phyloP scores from a whole-genome alignment of 139 green algal species.

The Trebouxia sp. region DNA sequence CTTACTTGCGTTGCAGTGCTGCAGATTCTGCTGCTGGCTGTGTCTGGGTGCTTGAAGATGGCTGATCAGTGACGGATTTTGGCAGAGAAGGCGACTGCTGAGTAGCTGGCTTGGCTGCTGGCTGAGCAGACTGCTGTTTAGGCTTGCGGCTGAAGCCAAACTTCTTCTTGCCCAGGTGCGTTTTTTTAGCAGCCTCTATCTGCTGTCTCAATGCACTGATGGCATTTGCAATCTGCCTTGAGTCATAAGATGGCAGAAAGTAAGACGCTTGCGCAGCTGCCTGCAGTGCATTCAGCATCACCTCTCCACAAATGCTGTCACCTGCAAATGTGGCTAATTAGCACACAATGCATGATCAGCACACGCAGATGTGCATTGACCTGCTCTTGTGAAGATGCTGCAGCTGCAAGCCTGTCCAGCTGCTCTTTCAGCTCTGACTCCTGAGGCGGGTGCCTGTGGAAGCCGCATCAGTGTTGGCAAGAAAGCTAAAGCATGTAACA shows the following conservation, averaged over 20 bases:
- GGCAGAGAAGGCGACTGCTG: background rate
- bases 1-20: too few species aligned
- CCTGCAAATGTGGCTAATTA: background rate
- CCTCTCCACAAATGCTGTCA: background rate
- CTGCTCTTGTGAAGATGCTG: background rate
- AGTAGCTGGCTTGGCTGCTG: background rate
- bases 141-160: conserved; percentile 70
- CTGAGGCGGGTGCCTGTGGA: too few species aligned
- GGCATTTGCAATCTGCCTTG: conserved; percentile 47
- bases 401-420: background rate
- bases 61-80: too few species aligned
- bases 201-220: conserved; percentile 45
- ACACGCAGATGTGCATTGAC: background rate
- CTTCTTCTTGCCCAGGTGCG: conserved; percentile 60
- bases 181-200: conserved; percentile 43
- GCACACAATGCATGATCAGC: background rate
- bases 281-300: conserved; percentile 21
- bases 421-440: background rate
- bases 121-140: too few species aligned
- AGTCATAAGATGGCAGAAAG: conserved; percentile 75
- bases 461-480: too few species aligned
- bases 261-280: conserved; percentile 63
- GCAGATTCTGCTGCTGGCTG: too few species aligned
- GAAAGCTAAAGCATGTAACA: background rate
- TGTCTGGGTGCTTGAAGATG: too few species aligned